Conservation (phyloP, 768 basidiomycete genomes). For the Rhodotorula graminis region DNA sequence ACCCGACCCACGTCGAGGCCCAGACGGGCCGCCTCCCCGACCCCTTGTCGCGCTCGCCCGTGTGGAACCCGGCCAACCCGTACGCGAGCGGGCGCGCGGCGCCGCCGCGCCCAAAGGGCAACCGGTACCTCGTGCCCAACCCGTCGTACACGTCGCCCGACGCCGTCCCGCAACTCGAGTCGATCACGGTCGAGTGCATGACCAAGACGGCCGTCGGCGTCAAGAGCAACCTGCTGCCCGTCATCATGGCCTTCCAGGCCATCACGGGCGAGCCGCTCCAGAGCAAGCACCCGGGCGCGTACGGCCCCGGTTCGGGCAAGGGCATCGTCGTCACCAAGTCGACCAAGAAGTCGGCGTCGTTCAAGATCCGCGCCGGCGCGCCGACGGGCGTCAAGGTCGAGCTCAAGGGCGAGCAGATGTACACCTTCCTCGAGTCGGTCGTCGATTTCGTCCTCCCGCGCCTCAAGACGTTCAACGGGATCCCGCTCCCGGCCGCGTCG, state of each 20-base stretch:
- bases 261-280: constrained; percentile 72
- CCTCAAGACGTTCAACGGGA: constrained; percentile 79
- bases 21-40: constrained; percentile 56
- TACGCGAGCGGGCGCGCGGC: constrained; percentile 75
- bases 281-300: constrained; percentile 25
- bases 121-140: constrained; percentile 54
- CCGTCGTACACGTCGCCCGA: constrained; percentile 60
- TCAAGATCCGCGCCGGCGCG: constrained; percentile 70
- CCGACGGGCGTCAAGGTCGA: constrained; percentile 87
- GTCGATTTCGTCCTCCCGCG: constrained; percentile 94
- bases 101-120: constrained; percentile 63
- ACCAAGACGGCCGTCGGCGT: constrained; percentile 70
- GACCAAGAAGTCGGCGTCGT: constrained; percentile 66
- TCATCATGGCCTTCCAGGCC: constrained; percentile 79
- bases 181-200: constrained; percentile 80
- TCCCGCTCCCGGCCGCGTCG: constrained; percentile 70
- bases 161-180: constrained; percentile 71
- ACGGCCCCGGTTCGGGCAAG: constrained; percentile 44
- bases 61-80: constrained; percentile 65
- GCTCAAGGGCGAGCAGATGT: constrained; percentile 83
- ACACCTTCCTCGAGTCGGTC: constrained; percentile 80
- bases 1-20: constrained; percentile 54
- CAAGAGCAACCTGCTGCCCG: constrained; percentile 69
- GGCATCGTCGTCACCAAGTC: constrained; percentile 71
- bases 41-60: constrained; percentile 50